These are phyloP conservation scores for Tolypocladium album DNA, from an alignment of 2,329 filamentous ascomycete species.

Conservation along the genomic window DNA sequence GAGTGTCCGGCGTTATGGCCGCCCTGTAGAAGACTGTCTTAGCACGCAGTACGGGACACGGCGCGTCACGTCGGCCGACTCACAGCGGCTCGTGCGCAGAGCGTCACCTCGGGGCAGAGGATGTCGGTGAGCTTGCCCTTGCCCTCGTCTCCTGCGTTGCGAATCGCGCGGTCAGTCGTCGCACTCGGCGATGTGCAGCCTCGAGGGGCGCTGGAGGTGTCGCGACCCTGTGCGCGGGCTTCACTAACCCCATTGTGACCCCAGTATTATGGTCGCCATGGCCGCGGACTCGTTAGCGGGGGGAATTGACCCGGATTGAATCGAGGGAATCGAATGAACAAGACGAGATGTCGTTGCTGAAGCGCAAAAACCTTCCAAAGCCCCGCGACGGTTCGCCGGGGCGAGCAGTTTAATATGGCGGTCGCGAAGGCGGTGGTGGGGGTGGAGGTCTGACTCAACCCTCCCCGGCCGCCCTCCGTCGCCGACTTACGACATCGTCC, in stretches of 20 bases:
- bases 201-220: no score
- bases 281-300: neutral
- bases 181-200: neutral
- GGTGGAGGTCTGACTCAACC: neutral
- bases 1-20: constrained; percentile 18
- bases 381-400: neutral
- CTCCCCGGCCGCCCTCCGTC: neutral
- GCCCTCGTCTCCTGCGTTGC: constrained; percentile 21
- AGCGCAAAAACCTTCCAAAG: neutral
- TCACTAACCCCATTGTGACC: constrained; percentile 27
- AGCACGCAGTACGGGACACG: constrained; percentile 9
- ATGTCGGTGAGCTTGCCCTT: constrained; percentile 27
- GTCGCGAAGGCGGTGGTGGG: no score
- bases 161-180: neutral
- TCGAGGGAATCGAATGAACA: neutral
- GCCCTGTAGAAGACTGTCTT: constrained; percentile 11
- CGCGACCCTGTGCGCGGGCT: no score
- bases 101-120: constrained; percentile 17
- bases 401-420: no score
- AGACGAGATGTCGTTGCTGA: neutral
- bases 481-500: neutral
- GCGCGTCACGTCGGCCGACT: constrained; percentile 8
- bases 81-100: constrained; percentile 22
- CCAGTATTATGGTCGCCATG: constrained; percentile 23
- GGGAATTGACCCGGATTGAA: neutral